Conservation (phyloP, 768 basidiomycete genomes). For the Hygrocybe punicea region DNA sequence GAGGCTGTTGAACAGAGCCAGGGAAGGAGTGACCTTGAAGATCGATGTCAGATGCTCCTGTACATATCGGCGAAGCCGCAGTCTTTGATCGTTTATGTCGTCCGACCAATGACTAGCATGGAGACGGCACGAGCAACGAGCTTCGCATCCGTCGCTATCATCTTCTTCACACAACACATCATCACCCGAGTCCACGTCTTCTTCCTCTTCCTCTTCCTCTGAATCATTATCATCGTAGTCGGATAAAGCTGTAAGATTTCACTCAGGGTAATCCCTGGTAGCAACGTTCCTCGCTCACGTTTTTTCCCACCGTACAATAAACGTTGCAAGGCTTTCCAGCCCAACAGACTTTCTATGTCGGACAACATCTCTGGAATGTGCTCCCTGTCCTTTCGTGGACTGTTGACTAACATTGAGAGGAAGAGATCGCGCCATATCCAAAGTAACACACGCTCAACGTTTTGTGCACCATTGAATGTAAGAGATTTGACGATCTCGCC, state of each 20-base stretch:
- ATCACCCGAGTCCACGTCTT: constrained; percentile 21
- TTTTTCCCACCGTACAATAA: constrained; percentile 53
- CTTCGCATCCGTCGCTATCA: constrained; percentile 22
- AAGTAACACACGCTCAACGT: constrained; percentile 40
- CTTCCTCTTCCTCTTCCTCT: constrained; percentile 18
- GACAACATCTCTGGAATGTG: constrained; percentile 51
- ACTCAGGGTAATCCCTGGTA: constrained; percentile 4
- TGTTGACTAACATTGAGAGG: constrained; percentile 49
- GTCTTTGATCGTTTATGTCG: constrained; percentile 39
- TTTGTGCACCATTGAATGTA: constrained; percentile 35
- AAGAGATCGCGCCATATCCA: constrained; percentile 75
- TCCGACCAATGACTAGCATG: constrained; percentile 54
- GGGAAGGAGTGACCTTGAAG: constrained; percentile 53
- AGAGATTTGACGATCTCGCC: constrained; percentile 44
- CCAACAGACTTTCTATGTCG: constrained; percentile 52
- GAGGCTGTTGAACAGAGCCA: constrained; percentile 45
- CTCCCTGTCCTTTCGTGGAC: constrained; percentile 26
- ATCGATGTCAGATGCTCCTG: constrained; percentile 41
- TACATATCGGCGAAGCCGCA: constrained; percentile 43
- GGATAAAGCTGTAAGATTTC: not conserved
- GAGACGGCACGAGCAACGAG: constrained; percentile 28
- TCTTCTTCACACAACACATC: constrained; percentile 33
- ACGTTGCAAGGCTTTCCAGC: constrained; percentile 50
- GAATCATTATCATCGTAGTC: constrained; percentile 15
- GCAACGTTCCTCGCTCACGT: constrained; percentile 28